Evolutionary conservation across 2,329 filamentous ascomycete species (phyloP).

Genomic region (Calonectria pseudoturangicola): DNA sequence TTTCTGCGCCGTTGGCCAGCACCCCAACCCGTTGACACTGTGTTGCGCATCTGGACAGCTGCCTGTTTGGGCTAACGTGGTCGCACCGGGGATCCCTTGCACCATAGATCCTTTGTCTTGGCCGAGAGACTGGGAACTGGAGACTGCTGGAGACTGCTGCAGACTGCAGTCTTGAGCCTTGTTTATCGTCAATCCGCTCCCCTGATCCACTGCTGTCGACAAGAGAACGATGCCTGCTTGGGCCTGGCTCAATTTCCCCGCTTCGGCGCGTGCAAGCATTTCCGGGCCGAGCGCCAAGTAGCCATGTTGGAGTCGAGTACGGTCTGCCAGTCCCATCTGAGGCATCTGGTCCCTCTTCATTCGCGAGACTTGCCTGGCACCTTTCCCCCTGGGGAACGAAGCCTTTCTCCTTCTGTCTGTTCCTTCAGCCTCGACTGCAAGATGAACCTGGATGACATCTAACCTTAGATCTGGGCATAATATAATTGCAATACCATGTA

Average conservation of each 20-base stretch:
- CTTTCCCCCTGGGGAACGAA: constrained; percentile 55
- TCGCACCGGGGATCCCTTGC: constrained; percentile 40
- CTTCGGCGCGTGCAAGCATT: constrained; percentile 45
- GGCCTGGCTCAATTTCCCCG: constrained; percentile 51
- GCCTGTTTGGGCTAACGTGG: constrained; percentile 51
- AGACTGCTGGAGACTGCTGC: background rate
- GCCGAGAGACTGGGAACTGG: constrained; percentile 34
- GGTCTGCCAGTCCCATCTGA: constrained; percentile 52
- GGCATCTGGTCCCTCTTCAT: constrained; percentile 52
- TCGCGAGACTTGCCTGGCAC: constrained; percentile 52
- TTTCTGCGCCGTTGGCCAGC: constrained; percentile 37
- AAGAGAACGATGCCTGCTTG: constrained; percentile 43
- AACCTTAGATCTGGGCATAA: constrained; percentile 46
- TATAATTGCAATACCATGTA: constrained; percentile 14
- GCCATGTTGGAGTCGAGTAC: constrained; percentile 41
- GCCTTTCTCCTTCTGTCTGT: constrained; percentile 52
- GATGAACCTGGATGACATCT: constrained; percentile 49
- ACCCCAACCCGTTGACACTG: constrained; percentile 46
- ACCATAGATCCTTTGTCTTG: constrained; percentile 41
- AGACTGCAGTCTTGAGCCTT: constrained; percentile 19
- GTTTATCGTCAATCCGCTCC: constrained; percentile 29
- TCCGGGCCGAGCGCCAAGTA: constrained; percentile 49
- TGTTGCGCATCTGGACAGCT: constrained; percentile 50
- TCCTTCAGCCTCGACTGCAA: constrained; percentile 55
- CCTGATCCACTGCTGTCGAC: constrained; percentile 39